These are phyloP conservation scores for Groenewaldozyma salmanticensis DNA, from an alignment of 805 yeast genomes.

Conservation along the genomic window DNA sequence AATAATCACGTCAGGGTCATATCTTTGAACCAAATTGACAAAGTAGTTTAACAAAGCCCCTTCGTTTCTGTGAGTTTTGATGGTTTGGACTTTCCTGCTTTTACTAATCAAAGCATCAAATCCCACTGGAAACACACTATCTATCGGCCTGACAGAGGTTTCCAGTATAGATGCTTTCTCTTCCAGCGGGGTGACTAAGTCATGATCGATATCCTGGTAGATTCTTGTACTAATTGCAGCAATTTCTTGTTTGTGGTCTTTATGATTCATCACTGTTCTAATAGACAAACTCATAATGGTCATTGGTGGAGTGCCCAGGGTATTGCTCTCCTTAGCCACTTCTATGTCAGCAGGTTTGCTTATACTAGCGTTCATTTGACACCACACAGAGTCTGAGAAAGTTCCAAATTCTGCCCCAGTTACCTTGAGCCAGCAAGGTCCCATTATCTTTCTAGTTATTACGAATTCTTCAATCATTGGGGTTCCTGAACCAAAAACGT, in stretches of 20 bases:
- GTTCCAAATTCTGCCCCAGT: conserved; percentile 47
- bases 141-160: conserved; percentile 7
- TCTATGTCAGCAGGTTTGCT: conserved; percentile 1
- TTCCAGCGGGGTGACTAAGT: conserved; percentile 65
- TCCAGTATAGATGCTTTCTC: neutral
- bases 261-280: conserved; percentile 70
- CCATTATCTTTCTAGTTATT: conserved; percentile 76
- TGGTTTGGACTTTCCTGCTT: conserved; percentile 40
- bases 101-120: conserved; percentile 37
- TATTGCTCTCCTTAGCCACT: conserved; percentile 14
- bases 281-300: conserved; percentile 67
- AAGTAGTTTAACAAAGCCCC: conserved; percentile 64
- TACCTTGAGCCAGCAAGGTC: conserved; percentile 93
- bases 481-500: conserved; percentile 70
- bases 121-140: conserved; percentile 63
- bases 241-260: conserved; percentile 72
- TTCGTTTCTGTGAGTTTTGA: conserved; percentile 61
- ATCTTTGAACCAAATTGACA: conserved; percentile 55
- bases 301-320: conserved; percentile 54
- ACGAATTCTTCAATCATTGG: conserved; percentile 79
- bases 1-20: conserved; percentile 86
- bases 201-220: conserved; percentile 60
- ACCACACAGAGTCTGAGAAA: conserved; percentile 62
- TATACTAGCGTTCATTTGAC: conserved; percentile 60
- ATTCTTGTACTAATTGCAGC: conserved; percentile 74